Percentiles rank a stretch among this genome's conserved stretches.
Conservation (phyloP, 106 monocot genomes). For the Phalaenopsis aphrodite region DNA sequence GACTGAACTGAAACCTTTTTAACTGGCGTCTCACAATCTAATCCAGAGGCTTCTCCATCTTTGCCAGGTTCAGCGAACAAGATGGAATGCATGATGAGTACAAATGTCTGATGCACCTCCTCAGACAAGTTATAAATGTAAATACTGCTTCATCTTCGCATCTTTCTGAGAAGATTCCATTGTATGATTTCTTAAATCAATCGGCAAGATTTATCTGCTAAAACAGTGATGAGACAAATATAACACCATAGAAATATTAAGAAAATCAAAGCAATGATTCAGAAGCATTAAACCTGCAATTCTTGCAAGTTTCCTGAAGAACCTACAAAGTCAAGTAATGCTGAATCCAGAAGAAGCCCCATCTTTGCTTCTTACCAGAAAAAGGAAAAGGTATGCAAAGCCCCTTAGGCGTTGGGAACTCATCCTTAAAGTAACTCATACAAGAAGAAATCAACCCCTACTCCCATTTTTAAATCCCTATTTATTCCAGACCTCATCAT, state of each 20-base stretch:
- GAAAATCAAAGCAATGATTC: not conserved
- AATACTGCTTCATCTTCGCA: not conserved
- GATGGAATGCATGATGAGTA: not conserved
- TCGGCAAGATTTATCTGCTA: not conserved
- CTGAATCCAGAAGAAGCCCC: not conserved
- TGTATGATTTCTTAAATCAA: not conserved
- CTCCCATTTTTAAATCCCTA: not conserved
- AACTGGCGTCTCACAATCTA: not conserved
- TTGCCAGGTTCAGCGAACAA: not conserved
- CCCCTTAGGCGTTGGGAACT: not conserved
- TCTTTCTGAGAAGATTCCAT: not conserved
- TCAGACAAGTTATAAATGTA: not conserved
- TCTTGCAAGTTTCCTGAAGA: not conserved
- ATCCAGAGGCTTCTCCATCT: not conserved
- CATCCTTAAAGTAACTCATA: not conserved
- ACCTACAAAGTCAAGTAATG: not conserved
- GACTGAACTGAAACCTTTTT: constrained; percentile 6
- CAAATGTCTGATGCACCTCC: not conserved
- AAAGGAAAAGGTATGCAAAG: not conserved
- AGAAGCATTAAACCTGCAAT: not conserved
- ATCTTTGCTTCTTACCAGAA: not conserved
- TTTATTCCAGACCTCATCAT: not conserved
- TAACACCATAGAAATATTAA: not conserved
- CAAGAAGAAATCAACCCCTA: not conserved
- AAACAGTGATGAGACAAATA: not conserved